Percentiles rank a stretch among this genome's conserved stretches.
phyloP scores from a whole-genome alignment of 352 stramenopile species.

The Porosira glacialis region DNA sequence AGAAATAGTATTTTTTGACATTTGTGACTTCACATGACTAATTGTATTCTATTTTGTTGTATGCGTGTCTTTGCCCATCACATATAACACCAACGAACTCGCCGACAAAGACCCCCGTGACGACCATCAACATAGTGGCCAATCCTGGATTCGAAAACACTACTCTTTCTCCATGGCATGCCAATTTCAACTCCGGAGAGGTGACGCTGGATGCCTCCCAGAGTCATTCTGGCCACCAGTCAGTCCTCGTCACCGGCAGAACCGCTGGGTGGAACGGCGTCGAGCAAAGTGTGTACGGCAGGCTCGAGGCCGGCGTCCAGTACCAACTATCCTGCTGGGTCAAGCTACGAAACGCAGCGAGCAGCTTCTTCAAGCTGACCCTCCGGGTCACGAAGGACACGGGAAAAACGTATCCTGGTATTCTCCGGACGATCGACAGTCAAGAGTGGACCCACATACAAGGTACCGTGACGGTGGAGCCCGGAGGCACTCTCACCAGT shows the following conservation, averaged over 20 bases:
- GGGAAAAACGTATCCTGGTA: background rate
- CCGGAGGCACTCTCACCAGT: background rate
- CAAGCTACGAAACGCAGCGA: conserved; percentile 4
- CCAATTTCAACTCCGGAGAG: conserved; percentile 1
- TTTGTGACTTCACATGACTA: too few species aligned
- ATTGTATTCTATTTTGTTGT: too few species aligned
- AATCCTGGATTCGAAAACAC: background rate
- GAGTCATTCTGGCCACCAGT: background rate
- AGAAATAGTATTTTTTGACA: too few species aligned
- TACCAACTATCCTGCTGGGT: conserved; percentile 1
- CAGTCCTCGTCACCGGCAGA: background rate
- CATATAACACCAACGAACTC: conserved; percentile 2
- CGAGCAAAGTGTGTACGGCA: background rate
- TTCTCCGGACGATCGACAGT: background rate
- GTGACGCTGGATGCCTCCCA: background rate
- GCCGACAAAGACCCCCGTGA: background rate
- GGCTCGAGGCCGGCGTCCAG: background rate
- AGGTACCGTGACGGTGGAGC: too few species aligned
- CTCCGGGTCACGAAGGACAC: background rate
- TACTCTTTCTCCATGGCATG: background rate
- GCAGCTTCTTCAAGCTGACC: conserved; percentile 3
- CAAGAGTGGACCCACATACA: too few species aligned
- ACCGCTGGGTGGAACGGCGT: background rate
- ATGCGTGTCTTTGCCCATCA: too few species aligned
- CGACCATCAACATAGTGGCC: background rate